Conservation (phyloP, 495 filamentous ascomycete genomes). For the Xylaria grammica region DNA sequence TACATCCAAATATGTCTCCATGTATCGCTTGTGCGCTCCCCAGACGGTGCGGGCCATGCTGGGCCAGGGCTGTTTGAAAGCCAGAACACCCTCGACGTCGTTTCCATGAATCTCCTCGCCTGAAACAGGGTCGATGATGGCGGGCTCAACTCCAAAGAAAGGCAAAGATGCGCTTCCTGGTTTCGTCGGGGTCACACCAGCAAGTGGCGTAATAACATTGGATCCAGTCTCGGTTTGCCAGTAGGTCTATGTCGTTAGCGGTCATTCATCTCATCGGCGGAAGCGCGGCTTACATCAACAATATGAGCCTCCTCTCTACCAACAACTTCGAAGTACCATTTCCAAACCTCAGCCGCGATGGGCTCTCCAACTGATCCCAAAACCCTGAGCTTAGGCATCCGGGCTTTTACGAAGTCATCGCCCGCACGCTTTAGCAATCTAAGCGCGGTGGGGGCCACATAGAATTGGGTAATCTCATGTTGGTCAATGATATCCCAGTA, state of each 20-base stretch:
- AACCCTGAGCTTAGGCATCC: conserved; percentile 88
- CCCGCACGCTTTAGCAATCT: conserved; percentile 93
- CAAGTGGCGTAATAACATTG: conserved; percentile 82
- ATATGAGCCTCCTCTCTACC: conserved; percentile 93
- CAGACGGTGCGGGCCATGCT: conserved; percentile 99
- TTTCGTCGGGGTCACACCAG: conserved; percentile 78
- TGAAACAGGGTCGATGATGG: conserved; percentile 95
- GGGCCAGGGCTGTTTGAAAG: conserved; percentile 98
- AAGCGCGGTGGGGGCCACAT: conserved; percentile 94
- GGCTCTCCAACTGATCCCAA: conserved; percentile 98
- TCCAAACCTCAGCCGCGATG: conserved; percentile 98
- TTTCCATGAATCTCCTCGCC: conserved; percentile 94
- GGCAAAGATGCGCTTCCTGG: conserved; percentile 77
- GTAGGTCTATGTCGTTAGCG: conserved; percentile 73
- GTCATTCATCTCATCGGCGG: neutral
- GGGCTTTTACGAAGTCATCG: conserved; percentile 83
- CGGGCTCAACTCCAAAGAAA: conserved; percentile 98
- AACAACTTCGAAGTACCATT: conserved; percentile 98
- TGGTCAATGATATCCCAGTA: conserved; percentile 99
- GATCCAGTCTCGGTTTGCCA: conserved; percentile 99
- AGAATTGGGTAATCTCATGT: conserved; percentile 96
- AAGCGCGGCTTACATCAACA: conserved; percentile 74
- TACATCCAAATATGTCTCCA: conserved; percentile 98
- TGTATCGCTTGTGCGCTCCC: conserved; percentile 97
- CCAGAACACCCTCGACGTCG: conserved; percentile 96